Evolutionary conservation across 495 filamentous ascomycete genomes (phyloP), one percentile per base, ranked within the genome.

Genomic region (Penicillium malachiteum): DNA sequence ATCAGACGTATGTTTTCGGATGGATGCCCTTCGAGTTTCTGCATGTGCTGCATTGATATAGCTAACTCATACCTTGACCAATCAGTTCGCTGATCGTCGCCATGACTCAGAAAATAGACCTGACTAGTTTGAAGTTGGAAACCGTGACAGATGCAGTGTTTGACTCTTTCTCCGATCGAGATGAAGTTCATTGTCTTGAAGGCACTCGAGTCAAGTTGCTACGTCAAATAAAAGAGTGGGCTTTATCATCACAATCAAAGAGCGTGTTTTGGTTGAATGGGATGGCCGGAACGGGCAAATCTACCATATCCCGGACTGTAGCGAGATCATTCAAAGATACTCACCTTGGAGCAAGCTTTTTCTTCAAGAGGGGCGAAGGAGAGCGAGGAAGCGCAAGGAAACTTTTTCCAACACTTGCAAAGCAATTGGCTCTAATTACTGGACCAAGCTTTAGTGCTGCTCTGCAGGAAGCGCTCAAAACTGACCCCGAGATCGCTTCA

Each of bases 361-460:
- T 84, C 67, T 84, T 84, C 62, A 78, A 76, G 39, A 71, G 69
- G 55, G 73, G 75, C 14, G 72, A 75, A 18, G 65, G 67, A 1
- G 75, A 81, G 48, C 65, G 70, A 44, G 71, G 67, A 6, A 71
- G 63, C 30, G 74, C 74, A 6, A 62, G 35, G 7, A 68, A 62
- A 18, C 63, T 83, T 54, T 72, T 84, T 43, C 59, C 78, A 7
- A 80, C 75, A 6, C 66, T 84, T 14, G 68, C 71, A 16, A 35
- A 39, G 42, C 75, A 84, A 52, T 59, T 84, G 7, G 59, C 70
- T 7, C 52, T 48, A n/a, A 50, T 68, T 11, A 71, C 69, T 12
- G 5, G 9, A 10, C n/a, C 80, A 9, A 62, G 32, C 11, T n/a
- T 48, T 10, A 35, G 45, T 11, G 65, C 21, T 26, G 21, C 21